Evolutionary conservation across 2,329 filamentous ascomycete genomes (phyloP), one percentile per base, ranked within the genome.

Genomic region (Fragosphaeria purpurea): DNA sequence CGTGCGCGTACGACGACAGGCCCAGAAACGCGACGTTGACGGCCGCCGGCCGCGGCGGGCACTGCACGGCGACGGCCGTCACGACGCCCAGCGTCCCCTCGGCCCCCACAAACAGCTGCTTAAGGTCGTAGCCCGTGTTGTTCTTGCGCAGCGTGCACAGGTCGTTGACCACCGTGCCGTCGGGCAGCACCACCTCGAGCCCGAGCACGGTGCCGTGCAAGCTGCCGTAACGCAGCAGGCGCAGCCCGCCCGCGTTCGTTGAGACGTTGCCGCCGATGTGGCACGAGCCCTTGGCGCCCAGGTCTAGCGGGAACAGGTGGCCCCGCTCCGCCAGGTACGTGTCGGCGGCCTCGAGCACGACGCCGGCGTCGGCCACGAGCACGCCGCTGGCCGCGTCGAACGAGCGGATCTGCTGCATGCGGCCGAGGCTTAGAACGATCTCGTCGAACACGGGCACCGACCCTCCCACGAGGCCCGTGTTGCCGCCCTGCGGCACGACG

Each of bases 381-480:
- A 91, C 85, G 47, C 93, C 93, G 48, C 88, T 95, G 47, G 94
- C 86, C 49, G 94, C 85, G 67, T 98, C 93, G 62, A 98, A 97
- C 4, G 85, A 89, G 60, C 86, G 80, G 55, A 98, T 90, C 62
- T 82, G 71, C 73, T 94, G 95, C 88, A 98, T 93, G 57, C 88
- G 85, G 58, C 80, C 78, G 65, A 93, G 82, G 68, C 84, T 95
- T 71, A 98, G 78, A 60, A 98, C 86, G 59, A 98, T 95, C 74
- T 98, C 94, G 65, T 98, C 94, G 64, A 97, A 98, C 22, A 98
- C 89, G 1, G 94, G 93, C 33, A 98, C 87, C 1, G 88, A 95
- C 46, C 93, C 93, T 52, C 93, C 94, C 2, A 98, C 93, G 37
- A 98, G 76, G 6, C 93, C 94, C 3, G 93, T 95, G 68, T 98